Conservation (phyloP, 768 basidiomycete genomes). For the Russula griseocarnosa region DNA sequence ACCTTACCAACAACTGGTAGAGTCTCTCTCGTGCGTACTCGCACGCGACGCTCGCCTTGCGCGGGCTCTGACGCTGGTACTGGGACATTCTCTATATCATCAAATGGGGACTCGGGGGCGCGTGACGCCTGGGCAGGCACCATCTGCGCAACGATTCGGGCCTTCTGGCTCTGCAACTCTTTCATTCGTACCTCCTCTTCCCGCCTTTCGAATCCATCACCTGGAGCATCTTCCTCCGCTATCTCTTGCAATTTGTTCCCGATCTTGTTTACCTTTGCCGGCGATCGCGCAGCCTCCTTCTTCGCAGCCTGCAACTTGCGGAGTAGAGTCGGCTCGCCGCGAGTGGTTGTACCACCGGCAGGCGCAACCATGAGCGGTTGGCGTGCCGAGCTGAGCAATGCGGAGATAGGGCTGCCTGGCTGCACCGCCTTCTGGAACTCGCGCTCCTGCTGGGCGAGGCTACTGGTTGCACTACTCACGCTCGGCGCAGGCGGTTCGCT, state of each 20-base stretch:
- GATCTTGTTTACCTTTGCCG: conserved; percentile 42
- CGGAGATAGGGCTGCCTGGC: conserved; percentile 91
- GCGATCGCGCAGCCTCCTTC: conserved; percentile 46
- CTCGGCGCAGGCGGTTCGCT: conserved; percentile 17
- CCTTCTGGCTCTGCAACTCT: conserved; percentile 87
- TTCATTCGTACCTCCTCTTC: conserved; percentile 50
- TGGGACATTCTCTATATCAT: conserved; percentile 38
- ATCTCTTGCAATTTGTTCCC: conserved; percentile 45
- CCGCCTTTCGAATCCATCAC: conserved; percentile 25
- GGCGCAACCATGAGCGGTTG: conserved; percentile 75
- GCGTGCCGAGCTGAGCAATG: conserved; percentile 80
- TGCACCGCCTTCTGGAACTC: conserved; percentile 97
- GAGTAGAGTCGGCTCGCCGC: conserved; percentile 43
- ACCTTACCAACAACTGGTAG: conserved; percentile 7
- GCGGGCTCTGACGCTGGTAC: conserved; percentile 24
- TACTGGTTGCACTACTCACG: conserved; percentile 49
- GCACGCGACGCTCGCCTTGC: conserved; percentile 12
- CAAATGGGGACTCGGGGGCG: conserved; percentile 28
- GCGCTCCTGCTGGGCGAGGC: conserved; percentile 81
- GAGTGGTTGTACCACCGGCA: conserved; percentile 36
- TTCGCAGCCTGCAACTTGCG: conserved; percentile 56
- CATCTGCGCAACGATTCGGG: conserved; percentile 92
- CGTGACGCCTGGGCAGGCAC: conserved; percentile 50
- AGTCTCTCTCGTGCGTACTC: conserved; percentile 17
- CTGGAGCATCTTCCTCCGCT: conserved; percentile 39